phyloP scores from a whole-genome alignment of 768 basidiomycete species.

The Kwoniella botswanensis region DNA sequence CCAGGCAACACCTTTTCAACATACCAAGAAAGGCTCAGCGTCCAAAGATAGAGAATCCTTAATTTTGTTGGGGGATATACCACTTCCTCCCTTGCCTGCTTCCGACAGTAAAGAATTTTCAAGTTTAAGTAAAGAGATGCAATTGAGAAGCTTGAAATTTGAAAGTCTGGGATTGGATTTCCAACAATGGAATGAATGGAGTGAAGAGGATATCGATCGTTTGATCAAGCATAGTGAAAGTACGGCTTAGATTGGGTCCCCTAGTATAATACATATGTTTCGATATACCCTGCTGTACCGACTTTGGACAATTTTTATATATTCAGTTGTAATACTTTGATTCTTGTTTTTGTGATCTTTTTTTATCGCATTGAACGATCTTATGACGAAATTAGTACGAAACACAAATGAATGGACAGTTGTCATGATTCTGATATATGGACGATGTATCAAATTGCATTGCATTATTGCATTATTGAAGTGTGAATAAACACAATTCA shows the following conservation, averaged over 20 bases:
- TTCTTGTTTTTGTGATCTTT: no score
- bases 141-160: slow-evolving; percentile 45
- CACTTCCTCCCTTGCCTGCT: slow-evolving; percentile 18
- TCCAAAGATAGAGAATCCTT: slow-evolving; percentile 2
- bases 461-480: no score
- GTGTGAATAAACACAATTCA: no score
- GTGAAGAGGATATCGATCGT: background rate
- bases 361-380: no score
- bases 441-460: no score
- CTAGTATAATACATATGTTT: no score
- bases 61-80: background rate
- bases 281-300: no score
- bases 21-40: background rate
- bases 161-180: slow-evolving; percentile 42
- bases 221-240: background rate
- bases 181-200: slow-evolving; percentile 23
- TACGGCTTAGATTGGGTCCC: background rate
- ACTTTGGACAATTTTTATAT: no score
- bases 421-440: no score
- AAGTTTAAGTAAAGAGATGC: slow-evolving; percentile 23
- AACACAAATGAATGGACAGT: no score
- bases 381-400: no score
- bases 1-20: slow-evolving; percentile 16
- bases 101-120: slow-evolving; percentile 18
- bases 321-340: no score